Percentiles rank a stretch among this genome's conserved stretches.
Conservation (phyloP, 495 filamentous ascomycete genomes). For the Usnea hakonensis region DNA sequence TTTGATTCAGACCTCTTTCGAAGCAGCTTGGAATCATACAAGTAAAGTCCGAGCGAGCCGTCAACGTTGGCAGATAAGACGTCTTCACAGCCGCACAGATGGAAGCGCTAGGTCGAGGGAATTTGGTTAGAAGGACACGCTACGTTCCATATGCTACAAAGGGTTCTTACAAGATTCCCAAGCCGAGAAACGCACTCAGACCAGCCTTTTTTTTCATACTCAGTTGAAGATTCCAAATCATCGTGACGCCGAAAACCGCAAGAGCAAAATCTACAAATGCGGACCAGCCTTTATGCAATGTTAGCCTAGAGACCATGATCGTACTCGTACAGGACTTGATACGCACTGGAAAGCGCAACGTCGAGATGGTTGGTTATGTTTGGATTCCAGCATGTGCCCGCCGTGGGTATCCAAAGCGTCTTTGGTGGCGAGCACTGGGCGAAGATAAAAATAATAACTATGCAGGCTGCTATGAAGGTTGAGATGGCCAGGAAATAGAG, state of each 20-base stretch:
- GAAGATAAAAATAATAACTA: constrained; percentile 3
- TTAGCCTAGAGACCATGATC: not conserved
- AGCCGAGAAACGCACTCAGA: not conserved
- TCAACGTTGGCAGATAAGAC: constrained; percentile 2
- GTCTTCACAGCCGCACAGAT: constrained; percentile 10
- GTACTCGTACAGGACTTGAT: not conserved
- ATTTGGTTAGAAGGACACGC: not conserved
- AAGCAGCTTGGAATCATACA: constrained; percentile 1
- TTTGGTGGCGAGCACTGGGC: constrained; percentile 4
- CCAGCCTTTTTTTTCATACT: not conserved
- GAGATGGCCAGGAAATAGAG: constrained; percentile 4
- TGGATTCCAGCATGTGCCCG: constrained; percentile 4
- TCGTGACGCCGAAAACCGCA: not conserved
- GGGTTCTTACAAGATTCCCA: constrained; percentile 2
- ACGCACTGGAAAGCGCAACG: not conserved
- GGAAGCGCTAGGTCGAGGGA: not conserved
- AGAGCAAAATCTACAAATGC: constrained; percentile 1
- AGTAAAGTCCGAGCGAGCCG: not conserved
- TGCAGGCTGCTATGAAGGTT: not conserved
- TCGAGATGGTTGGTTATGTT: not conserved
- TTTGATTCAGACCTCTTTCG: not conserved
- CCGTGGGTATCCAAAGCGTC: not conserved
- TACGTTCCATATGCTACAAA: not conserved
- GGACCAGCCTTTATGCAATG: not conserved
- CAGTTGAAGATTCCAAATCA: not conserved